Conservation (phyloP, 352 stramenopile species). For the Pythium grandisporangium region DNA sequence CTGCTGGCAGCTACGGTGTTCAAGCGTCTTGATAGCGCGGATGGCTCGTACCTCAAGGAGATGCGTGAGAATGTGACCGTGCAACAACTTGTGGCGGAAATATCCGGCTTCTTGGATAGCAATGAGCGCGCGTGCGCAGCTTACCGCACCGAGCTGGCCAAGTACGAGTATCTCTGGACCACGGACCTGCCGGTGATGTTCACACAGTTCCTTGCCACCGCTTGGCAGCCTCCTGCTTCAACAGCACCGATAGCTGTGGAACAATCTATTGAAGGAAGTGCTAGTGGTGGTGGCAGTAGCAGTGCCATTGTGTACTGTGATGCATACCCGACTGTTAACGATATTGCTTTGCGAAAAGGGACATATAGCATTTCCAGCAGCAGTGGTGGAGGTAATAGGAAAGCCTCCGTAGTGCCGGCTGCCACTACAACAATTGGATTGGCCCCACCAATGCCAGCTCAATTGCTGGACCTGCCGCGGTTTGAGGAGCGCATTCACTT, state of each 20-base stretch:
- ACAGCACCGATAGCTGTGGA: no score
- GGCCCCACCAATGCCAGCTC: conserved; percentile 48
- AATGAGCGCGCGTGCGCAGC: conserved; percentile 61
- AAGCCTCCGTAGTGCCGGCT: not conserved
- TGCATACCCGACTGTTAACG: not conserved
- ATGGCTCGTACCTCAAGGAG: conserved; percentile 86
- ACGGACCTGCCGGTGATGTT: conserved; percentile 89
- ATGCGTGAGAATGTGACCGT: conserved; percentile 81
- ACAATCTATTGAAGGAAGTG: no score
- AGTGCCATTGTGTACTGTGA: not conserved
- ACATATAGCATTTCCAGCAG: no score
- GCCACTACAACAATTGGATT: conserved; percentile 1
- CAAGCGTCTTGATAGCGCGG: conserved; percentile 78
- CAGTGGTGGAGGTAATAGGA: no score
- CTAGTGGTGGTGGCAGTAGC: not conserved
- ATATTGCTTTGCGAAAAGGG: no score
- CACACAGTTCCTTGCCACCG: conserved; percentile 58
- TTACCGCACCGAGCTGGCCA: conserved; percentile 64
- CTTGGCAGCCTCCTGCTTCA: conserved; percentile 27
- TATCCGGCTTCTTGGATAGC: conserved; percentile 72
- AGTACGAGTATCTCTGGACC: conserved; percentile 91
- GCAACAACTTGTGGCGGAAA: conserved; percentile 59
- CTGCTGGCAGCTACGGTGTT: conserved; percentile 56
- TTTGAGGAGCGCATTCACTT: conserved; percentile 90
- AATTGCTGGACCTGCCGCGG: conserved; percentile 64